Evolutionary conservation across 2,329 filamentous ascomycete species (phyloP).

Genomic region (Geosmithia morbida): DNA sequence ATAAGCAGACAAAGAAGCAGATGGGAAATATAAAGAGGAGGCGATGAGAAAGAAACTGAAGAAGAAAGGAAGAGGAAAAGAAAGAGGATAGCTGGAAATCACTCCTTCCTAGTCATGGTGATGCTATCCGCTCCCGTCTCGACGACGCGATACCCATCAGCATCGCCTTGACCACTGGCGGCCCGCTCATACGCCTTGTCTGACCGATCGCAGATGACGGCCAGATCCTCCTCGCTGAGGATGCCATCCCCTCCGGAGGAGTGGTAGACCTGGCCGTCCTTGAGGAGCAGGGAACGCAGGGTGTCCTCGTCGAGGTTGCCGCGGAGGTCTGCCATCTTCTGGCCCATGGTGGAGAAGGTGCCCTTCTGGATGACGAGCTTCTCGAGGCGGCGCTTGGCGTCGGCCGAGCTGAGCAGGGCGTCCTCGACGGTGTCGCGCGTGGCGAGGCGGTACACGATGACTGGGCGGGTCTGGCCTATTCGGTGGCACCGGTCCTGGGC

Average conservation of each 20-base stretch:
- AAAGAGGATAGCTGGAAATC: background rate
- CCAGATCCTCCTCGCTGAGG: slow-evolving; percentile 61
- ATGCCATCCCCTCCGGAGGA: slow-evolving; percentile 48
- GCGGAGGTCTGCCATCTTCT: slow-evolving; percentile 39
- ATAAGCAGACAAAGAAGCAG: too few relatives aligned
- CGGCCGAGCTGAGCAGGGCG: slow-evolving; percentile 69
- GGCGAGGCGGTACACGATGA: slow-evolving; percentile 85
- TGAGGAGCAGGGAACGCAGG: slow-evolving; percentile 46
- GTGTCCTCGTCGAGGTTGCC: slow-evolving; percentile 39
- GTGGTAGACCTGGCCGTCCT: slow-evolving; percentile 55
- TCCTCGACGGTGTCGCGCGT: slow-evolving; percentile 92
- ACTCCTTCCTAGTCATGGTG: slow-evolving; percentile 16
- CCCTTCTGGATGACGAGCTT: slow-evolving; percentile 95
- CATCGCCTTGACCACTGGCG: slow-evolving; percentile 62
- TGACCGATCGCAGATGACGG: slow-evolving; percentile 63
- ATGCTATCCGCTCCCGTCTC: slow-evolving; percentile 54
- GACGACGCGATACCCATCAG: slow-evolving; percentile 53
- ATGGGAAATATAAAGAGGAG: too few relatives aligned
- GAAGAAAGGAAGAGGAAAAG: background rate
- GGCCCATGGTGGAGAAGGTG: slow-evolving; percentile 56
- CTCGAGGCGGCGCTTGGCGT: slow-evolving; percentile 82
- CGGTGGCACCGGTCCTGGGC: slow-evolving; percentile 91
- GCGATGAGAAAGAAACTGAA: background rate
- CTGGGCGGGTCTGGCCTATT: slow-evolving; percentile 84
- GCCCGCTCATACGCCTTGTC: slow-evolving; percentile 53